Conservation (phyloP, 345 rosid species). For the Lepidium aucheri region DNA sequence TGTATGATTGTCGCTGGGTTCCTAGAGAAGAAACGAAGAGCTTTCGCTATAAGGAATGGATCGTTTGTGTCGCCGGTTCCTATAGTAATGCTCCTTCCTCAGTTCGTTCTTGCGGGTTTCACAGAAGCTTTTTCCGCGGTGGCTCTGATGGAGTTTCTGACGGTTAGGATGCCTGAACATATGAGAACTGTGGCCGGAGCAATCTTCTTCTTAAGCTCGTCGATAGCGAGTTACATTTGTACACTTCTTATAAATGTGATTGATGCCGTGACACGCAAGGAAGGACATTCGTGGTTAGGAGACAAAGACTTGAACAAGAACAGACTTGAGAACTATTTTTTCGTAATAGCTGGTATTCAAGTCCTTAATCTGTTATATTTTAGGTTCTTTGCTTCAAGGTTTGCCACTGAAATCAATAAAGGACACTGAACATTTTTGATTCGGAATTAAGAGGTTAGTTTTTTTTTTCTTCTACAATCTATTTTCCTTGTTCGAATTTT, state of each 20-base stretch:
- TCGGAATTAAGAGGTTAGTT: not conserved
- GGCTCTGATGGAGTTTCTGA: conserved; percentile 60
- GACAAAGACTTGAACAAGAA: conserved; percentile 52
- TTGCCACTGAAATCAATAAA: conserved; percentile 9
- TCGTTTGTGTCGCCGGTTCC: conserved; percentile 42
- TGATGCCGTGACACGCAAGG: conserved; percentile 16
- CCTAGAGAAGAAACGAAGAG: conserved; percentile 40
- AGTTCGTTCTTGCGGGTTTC: conserved; percentile 53
- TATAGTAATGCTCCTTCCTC: conserved; percentile 43
- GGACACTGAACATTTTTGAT: not conserved
- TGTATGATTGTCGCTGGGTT: conserved; percentile 51
- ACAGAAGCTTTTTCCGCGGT: conserved; percentile 66
- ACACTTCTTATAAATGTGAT: conserved; percentile 39
- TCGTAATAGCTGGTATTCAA: conserved; percentile 38
- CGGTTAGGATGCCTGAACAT: conserved; percentile 57
- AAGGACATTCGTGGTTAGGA: conserved; percentile 42
- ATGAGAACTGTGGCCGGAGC: conserved; percentile 80
- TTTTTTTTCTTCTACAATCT: not conserved
- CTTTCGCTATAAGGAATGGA: conserved; percentile 29
- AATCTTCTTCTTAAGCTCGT: conserved; percentile 53
- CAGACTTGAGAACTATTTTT: conserved; percentile 44
- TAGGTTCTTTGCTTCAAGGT: conserved; percentile 38
- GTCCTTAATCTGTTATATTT: conserved; percentile 44
- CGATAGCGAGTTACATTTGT: conserved; percentile 44
- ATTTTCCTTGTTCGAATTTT: not conserved